phyloP scores from a whole-genome alignment of 1,284 basidiomycete species.

The Apiotrichum porosum region DNA sequence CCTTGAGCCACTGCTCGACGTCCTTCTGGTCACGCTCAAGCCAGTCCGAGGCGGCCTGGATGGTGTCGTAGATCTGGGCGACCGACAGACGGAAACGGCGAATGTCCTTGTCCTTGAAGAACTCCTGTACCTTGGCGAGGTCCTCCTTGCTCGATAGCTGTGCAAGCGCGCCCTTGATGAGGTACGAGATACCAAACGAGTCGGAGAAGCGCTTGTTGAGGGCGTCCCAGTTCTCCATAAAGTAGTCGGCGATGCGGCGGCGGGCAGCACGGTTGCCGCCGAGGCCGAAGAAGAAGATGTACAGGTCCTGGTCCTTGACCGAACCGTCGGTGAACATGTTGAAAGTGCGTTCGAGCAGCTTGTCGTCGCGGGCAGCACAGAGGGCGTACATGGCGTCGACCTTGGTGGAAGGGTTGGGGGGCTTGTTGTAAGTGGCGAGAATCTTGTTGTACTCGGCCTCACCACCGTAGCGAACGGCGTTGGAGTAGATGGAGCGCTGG shows the following conservation, averaged over 20 bases:
- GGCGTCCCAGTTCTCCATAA: conserved; percentile 58
- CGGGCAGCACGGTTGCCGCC: conserved; percentile 38
- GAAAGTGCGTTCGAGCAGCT: conserved; percentile 59
- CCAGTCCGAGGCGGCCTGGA: conserved; percentile 54
- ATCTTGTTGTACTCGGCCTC: conserved; percentile 71
- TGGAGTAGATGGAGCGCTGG: conserved; percentile 48
- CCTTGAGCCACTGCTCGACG: conserved; percentile 59
- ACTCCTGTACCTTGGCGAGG: conserved; percentile 61
- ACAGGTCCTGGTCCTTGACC: conserved; percentile 62
- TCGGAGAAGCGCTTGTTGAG: conserved; percentile 6
- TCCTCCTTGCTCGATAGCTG: conserved; percentile 66
- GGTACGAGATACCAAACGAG: conserved; percentile 55
- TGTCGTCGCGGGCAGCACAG: conserved; percentile 31
- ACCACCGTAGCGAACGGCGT: conserved; percentile 67
- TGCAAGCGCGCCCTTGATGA: conserved; percentile 56
- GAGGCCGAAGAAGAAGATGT: conserved; percentile 52
- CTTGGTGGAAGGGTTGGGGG: conserved; percentile 66
- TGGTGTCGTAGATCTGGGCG: conserved; percentile 54
- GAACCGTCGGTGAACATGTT: conserved; percentile 54
- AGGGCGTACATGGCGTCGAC: conserved; percentile 60
- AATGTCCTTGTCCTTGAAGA: conserved; percentile 56
- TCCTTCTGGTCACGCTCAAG: conserved; percentile 52
- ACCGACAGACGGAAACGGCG: conserved; percentile 52
- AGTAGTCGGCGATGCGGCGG: conserved; percentile 48
- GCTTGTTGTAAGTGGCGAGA: conserved; percentile 64